Evolutionary conservation across 2,329 filamentous ascomycete species (phyloP).

Genomic region (Trichoderma cornu-damae): DNA sequence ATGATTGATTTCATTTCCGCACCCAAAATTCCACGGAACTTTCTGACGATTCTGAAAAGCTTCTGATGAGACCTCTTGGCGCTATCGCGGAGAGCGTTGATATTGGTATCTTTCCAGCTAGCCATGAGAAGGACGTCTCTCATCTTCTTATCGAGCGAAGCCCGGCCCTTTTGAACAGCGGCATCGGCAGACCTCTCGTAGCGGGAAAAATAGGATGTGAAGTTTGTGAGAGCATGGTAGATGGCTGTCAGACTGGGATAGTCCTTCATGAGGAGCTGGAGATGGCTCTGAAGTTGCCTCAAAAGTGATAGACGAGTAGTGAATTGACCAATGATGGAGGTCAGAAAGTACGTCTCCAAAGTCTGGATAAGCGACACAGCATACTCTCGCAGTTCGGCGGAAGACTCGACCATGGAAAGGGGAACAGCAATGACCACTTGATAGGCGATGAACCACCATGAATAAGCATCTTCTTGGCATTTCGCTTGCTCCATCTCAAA

Average conservation of each 20-base stretch:
- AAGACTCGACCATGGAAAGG: conserved; percentile 56
- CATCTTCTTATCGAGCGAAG: conserved; percentile 81
- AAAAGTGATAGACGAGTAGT: conserved; percentile 66
- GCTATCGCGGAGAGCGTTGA: conserved; percentile 81
- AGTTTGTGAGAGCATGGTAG: conserved; percentile 63
- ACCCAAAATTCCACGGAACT: conserved; percentile 75
- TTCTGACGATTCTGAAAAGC: conserved; percentile 83
- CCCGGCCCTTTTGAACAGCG: conserved; percentile 61
- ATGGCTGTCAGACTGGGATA: conserved; percentile 55
- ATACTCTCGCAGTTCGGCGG: conserved; percentile 57
- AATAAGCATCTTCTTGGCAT: conserved; percentile 70
- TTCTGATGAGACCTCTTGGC: conserved; percentile 87
- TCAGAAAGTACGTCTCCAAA: conserved; percentile 72
- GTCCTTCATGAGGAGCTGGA: conserved; percentile 56
- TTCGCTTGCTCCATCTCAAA: conserved; percentile 79
- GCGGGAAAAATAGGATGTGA: conserved; percentile 68
- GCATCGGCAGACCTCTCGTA: conserved; percentile 64
- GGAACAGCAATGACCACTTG: conserved; percentile 79
- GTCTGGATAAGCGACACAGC: conserved; percentile 65
- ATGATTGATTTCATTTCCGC: conserved; percentile 67
- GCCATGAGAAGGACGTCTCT: conserved; percentile 88
- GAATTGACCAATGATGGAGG: conserved; percentile 78
- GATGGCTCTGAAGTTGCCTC: conserved; percentile 57
- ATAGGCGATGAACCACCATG: conserved; percentile 97
- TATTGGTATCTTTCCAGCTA: conserved; percentile 98